Conservation (phyloP, 2,329 filamentous ascomycete genomes). For the Chrysosporium queenslandicum region DNA sequence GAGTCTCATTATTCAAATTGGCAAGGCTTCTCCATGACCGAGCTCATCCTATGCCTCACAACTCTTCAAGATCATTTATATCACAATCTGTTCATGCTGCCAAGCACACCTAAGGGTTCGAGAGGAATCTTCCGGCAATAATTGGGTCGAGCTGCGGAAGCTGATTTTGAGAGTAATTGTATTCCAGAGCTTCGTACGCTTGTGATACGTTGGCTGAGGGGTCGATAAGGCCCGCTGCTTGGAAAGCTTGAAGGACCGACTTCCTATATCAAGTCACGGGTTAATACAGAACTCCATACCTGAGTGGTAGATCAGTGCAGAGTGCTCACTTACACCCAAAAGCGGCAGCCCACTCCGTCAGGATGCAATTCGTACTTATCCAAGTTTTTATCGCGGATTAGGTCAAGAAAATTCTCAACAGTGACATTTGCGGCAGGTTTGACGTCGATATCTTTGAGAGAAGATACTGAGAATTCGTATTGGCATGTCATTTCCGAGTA, state of each 20-base stretch:
- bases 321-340: conserved; percentile 2
- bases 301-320: not conserved
- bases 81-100: no score
- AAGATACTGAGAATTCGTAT: not conserved
- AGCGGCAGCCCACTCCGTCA: conserved; percentile 6
- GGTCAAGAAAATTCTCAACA: not conserved
- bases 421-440: not conserved
- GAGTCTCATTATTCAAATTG: no score
- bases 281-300: not conserved
- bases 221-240: not conserved
- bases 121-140: not conserved
- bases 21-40: no score
- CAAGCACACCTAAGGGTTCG: no score
- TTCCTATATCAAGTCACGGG: not conserved
- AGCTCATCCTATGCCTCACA: no score
- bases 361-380: conserved; percentile 3
- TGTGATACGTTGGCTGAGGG: not conserved
- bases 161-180: conserved; percentile 8
- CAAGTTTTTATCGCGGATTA: not conserved
- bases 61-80: no score
- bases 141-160: not conserved
- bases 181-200: not conserved
- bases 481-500: not conserved
- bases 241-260: conserved; percentile 1
- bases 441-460: not conserved